These are phyloP conservation scores for Hysterium pulicare DNA, from an alignment of 2,329 filamentous ascomycete species.

Conservation along the genomic window DNA sequence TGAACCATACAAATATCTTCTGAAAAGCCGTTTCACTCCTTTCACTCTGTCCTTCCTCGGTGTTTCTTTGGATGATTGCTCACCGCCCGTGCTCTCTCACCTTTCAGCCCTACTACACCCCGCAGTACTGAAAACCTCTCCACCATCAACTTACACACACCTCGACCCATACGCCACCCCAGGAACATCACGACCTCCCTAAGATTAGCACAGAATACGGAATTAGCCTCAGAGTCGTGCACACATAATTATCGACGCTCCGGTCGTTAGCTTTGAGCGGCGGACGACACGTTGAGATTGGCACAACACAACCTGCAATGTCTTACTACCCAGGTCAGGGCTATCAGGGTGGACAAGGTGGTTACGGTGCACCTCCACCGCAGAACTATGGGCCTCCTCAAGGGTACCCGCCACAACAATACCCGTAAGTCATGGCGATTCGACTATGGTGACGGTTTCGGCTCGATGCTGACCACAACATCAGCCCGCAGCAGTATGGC, in stretches of 20 bases:
- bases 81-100: neutral
- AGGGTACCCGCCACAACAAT: conserved; percentile 25
- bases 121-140: neutral
- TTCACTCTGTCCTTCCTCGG: neutral
- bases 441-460: no score
- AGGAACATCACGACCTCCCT: neutral
- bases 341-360: conserved; percentile 36
- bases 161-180: neutral
- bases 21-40: neutral
- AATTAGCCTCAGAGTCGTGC: neutral
- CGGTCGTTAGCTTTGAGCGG: neutral
- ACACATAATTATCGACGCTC: neutral
- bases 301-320: conserved; percentile 21
- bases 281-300: neutral
- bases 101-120: neutral
- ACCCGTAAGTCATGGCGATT: no score
- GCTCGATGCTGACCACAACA: conserved; percentile 12
- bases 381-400: conserved; percentile 33
- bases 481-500: conserved; percentile 33
- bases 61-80: neutral
- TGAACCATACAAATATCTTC: neutral
- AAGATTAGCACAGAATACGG: neutral
- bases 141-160: neutral
- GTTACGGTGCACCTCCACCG: conserved; percentile 41
- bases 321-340: conserved; percentile 42